These are phyloP conservation scores for Kregervanrija fluxuum DNA, from an alignment of 805 yeast genomes.

Conservation along the genomic window DNA sequence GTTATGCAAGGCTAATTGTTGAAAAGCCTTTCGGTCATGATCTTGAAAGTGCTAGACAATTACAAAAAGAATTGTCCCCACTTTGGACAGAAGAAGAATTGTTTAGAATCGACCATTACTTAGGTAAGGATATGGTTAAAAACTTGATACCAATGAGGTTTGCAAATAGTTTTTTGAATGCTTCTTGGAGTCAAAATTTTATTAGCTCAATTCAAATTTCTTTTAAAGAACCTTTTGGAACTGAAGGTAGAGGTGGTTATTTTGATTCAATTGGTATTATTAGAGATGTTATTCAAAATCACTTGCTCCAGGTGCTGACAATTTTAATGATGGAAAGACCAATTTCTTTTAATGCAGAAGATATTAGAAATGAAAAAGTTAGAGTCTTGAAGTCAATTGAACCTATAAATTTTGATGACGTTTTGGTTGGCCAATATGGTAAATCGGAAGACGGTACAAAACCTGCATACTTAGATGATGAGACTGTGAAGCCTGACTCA, in stretches of 20 bases:
- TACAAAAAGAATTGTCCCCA: constrained; percentile 76
- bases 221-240: constrained; percentile 97
- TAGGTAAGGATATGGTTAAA: constrained; percentile 98
- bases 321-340: constrained; percentile 95
- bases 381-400: constrained; percentile 79
- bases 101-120: constrained; percentile 93
- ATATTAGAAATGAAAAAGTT: constrained; percentile 93
- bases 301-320: constrained; percentile 86
- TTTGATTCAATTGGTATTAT: constrained; percentile 93
- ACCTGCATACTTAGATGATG: constrained; percentile 90
- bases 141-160: constrained; percentile 84
- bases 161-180: constrained; percentile 79
- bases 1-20: constrained; percentile 74
- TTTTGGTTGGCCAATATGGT: constrained; percentile 82
- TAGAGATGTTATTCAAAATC: constrained; percentile 98
- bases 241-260: constrained; percentile 98
- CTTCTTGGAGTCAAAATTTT: constrained; percentile 83
- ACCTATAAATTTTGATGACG: constrained; percentile 55
- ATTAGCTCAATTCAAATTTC: constrained; percentile 79
- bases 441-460: constrained; percentile 80
- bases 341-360: constrained; percentile 82
- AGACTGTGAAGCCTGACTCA: constrained; percentile 73
- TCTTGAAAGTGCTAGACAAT: constrained; percentile 64
- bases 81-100: constrained; percentile 86
- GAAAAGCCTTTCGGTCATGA: constrained; percentile 98